phyloP scores from a whole-genome alignment of 2,329 filamentous ascomycete genomes.

The Lithohypha guttulata region DNA sequence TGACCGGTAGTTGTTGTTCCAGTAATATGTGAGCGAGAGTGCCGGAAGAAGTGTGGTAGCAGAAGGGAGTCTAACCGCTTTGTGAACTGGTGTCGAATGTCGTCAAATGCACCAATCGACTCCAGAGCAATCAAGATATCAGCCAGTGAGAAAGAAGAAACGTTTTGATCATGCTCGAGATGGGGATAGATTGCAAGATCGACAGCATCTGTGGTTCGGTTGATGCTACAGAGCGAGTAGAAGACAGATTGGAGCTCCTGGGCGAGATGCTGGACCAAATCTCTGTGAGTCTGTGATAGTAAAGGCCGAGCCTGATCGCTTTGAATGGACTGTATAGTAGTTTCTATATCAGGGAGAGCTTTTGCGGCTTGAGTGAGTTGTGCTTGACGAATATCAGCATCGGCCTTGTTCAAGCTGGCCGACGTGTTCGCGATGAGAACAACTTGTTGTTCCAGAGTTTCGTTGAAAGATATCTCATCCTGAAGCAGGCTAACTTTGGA shows the following conservation, averaged over 20 bases:
- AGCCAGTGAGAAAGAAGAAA: background rate
- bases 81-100: background rate
- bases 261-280: conserved; percentile 14
- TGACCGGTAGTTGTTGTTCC: conserved; percentile 21
- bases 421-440: conserved; percentile 9
- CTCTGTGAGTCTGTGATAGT: conserved; percentile 3
- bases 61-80: conserved; percentile 7
- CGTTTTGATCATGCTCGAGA: background rate
- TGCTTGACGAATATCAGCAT: conserved; percentile 10
- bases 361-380: conserved; percentile 14
- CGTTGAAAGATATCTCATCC: conserved; percentile 50
- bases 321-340: background rate
- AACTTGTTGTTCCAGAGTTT: conserved; percentile 26
- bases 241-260: conserved; percentile 1
- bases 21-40: conserved; percentile 11
- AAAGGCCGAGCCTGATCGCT: conserved; percentile 1
- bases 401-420: conserved; percentile 13
- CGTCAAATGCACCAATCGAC: conserved; percentile 5
- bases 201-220: background rate
- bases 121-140: conserved; percentile 6
- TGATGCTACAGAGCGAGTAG: background rate
- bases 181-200: background rate
- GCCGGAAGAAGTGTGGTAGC: conserved; percentile 14
- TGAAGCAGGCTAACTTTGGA: conserved; percentile 46
- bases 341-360: conserved; percentile 9